phyloP scores from a whole-genome alignment of 257 asterid genomes.

The Salvia splendens region DNA sequence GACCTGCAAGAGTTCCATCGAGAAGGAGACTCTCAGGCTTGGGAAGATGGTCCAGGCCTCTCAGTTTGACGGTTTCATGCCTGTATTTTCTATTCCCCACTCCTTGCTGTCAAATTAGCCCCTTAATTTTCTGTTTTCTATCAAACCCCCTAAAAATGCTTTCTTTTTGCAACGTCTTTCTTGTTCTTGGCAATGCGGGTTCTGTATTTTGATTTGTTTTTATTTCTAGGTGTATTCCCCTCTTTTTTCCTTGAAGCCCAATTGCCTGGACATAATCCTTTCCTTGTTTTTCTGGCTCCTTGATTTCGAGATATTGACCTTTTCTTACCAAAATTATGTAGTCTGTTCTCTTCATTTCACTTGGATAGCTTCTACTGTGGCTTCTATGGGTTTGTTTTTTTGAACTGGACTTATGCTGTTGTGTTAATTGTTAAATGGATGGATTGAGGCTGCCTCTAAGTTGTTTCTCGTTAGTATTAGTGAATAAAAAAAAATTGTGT shows the following conservation, averaged over 20 bases:
- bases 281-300: not conserved
- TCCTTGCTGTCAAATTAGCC: not conserved
- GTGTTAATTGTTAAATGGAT: not conserved
- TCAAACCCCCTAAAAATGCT: constrained; percentile 19
- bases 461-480: constrained; percentile 6
- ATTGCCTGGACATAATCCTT: not conserved
- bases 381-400: not conserved
- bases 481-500: not conserved
- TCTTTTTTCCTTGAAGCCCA: not conserved
- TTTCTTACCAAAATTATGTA: not conserved
- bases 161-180: not conserved
- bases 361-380: constrained; percentile 19
- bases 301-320: not conserved
- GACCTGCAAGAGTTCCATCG: constrained; percentile 67
- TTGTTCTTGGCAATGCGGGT: constrained; percentile 28
- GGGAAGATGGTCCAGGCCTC: constrained; percentile 93
- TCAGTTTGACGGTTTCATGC: constrained; percentile 92
- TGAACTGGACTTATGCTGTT: not conserved
- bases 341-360: not conserved
- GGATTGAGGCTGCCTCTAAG: not conserved
- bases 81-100: constrained; percentile 45
- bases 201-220: constrained; percentile 14
- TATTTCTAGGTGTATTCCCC: not conserved
- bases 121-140: constrained; percentile 8
- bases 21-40: constrained; percentile 75